Evolutionary conservation across 108 stramenopile genomes (phyloP), one percentile per base, ranked within the genome.

Genomic region (Nitzschia sp.): DNA sequence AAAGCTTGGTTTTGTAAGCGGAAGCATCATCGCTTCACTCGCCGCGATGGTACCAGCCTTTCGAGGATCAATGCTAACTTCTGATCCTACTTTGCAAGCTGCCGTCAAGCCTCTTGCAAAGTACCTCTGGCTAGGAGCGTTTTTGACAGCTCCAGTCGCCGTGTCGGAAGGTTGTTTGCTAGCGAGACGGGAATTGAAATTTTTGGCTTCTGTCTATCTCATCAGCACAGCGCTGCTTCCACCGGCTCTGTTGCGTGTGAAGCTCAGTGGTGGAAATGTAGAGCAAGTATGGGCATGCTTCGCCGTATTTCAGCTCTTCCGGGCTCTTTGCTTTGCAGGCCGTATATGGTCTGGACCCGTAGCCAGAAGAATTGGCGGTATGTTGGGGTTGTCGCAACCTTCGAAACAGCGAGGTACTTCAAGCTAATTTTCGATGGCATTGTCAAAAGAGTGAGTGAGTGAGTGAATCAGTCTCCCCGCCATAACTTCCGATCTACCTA

Each of bases 151-250:
- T 8, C 92, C 92, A 0, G 90, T 91, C n/a, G 92, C 92, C 5
- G 92, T 94, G 3, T 83, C 88, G 17, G 92, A 94, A 58, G 92
- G 92, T 41, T 58, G 89, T 28, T 67, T 94, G 58, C 76, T 94
- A 72, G 92, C 92, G 23, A 45, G 81, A 30, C 82, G 88, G 53
- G 86, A 94, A 50, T 71, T 94, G 58, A 66, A 61, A 44, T 94
- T 75, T 58, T 65, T 94, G 56, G 88, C 90, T 0, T 66, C 71
- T 0, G 85, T 94, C 1, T 94, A 94, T 76, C 45, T 94, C 45
- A 34, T 83, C 2, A 91, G 84, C 48, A 94, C 92, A 32, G 86
- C 83, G 3, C 35, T 91, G 50, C 69, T 94, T 54, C 92, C 92
- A 17, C 69, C 86, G 4, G 85, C 85, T 0, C 63, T 94, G 63